Evolutionary conservation across 2,329 filamentous ascomycete species (phyloP).

Genomic region (Dactylonectria macrodidyma): DNA sequence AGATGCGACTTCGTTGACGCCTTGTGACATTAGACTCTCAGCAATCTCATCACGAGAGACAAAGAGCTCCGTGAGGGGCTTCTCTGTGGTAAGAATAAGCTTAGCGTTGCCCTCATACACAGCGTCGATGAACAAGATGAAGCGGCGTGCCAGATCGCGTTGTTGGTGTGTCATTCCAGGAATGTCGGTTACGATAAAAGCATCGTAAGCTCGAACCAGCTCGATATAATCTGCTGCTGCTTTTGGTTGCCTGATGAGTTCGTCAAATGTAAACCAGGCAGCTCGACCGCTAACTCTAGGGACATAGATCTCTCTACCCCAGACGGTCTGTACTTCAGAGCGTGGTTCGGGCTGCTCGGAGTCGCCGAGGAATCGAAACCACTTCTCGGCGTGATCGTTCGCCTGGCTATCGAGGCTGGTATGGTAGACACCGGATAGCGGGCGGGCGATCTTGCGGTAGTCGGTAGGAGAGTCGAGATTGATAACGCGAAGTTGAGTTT

Average conservation of each 20-base stretch:
- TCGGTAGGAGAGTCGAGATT: slow-evolving; percentile 96
- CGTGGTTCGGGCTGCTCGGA: slow-evolving; percentile 82
- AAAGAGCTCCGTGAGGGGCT: slow-evolving; percentile 89
- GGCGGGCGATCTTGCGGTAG: slow-evolving; percentile 96
- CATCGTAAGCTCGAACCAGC: slow-evolving; percentile 88
- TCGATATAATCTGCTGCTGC: slow-evolving; percentile 97
- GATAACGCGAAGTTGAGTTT: slow-evolving; percentile 86
- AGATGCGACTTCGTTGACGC: slow-evolving; percentile 77
- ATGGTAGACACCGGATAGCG: slow-evolving; percentile 94
- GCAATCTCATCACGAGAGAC: slow-evolving; percentile 80
- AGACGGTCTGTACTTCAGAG: slow-evolving; percentile 84
- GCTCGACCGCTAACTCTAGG: slow-evolving; percentile 89
- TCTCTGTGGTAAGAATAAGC: slow-evolving; percentile 90
- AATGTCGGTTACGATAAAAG: slow-evolving; percentile 92
- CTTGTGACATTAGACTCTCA: slow-evolving; percentile 67
- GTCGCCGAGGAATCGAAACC: slow-evolving; percentile 96
- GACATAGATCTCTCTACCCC: slow-evolving; percentile 92
- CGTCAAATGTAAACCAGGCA: slow-evolving; percentile 92
- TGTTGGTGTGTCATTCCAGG: slow-evolving; percentile 91
- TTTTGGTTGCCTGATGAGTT: slow-evolving; percentile 90
- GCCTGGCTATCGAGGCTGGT: slow-evolving; percentile 86
- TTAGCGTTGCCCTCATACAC: slow-evolving; percentile 96
- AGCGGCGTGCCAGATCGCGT: slow-evolving; percentile 89
- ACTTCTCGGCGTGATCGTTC: slow-evolving; percentile 87
- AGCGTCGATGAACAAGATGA: slow-evolving; percentile 98